phyloP scores from a whole-genome alignment of 1,139 yeast genomes.

The Kodamaea derodonti region DNA sequence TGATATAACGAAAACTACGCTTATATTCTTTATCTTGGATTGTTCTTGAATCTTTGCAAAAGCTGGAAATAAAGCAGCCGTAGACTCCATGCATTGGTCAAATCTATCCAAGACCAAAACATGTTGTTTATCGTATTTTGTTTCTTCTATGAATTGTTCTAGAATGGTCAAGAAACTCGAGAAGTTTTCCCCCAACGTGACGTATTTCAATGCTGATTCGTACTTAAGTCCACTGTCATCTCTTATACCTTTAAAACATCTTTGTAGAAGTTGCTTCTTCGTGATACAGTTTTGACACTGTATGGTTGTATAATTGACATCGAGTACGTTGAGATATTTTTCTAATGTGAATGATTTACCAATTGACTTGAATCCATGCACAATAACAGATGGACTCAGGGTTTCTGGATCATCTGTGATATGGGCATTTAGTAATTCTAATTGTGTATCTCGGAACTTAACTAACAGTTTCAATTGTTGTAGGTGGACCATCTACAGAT shows the following conservation, averaged over 20 bases:
- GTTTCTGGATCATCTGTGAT: slow-evolving; percentile 17
- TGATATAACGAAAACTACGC: slow-evolving; percentile 30
- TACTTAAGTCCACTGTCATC: slow-evolving; percentile 24
- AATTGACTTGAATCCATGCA: slow-evolving; percentile 40
- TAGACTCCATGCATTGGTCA: slow-evolving; percentile 51
- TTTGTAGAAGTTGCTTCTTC: slow-evolving; percentile 34
- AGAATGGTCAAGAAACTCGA: slow-evolving; percentile 42
- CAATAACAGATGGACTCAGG: slow-evolving; percentile 28
- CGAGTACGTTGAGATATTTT: slow-evolving; percentile 21
- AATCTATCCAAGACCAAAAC: slow-evolving; percentile 57
- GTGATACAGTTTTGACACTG: slow-evolving; percentile 41
- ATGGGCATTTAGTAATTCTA: slow-evolving; percentile 27
- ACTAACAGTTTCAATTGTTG: slow-evolving; percentile 7
- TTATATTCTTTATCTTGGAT: slow-evolving; percentile 26
- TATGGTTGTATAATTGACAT: slow-evolving; percentile 24
- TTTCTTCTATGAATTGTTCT: slow-evolving; percentile 31
- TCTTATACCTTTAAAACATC: slow-evolving; percentile 29
- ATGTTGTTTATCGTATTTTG: slow-evolving; percentile 37
- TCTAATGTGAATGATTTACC: slow-evolving; percentile 37
- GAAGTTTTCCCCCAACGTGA: slow-evolving; percentile 39
- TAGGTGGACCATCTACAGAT: too few species aligned
- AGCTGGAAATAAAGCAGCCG: slow-evolving; percentile 42
- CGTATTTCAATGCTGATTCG: slow-evolving; percentile 7
- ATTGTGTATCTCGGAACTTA: slow-evolving; percentile 22
- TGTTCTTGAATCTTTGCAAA: slow-evolving; percentile 48